A percentile compares a stretch with the other conserved stretches of the same genome.
These are phyloP conservation scores for Barnettozyma siamensis DNA, from an alignment of 805 yeast species.

Conservation along the genomic window DNA sequence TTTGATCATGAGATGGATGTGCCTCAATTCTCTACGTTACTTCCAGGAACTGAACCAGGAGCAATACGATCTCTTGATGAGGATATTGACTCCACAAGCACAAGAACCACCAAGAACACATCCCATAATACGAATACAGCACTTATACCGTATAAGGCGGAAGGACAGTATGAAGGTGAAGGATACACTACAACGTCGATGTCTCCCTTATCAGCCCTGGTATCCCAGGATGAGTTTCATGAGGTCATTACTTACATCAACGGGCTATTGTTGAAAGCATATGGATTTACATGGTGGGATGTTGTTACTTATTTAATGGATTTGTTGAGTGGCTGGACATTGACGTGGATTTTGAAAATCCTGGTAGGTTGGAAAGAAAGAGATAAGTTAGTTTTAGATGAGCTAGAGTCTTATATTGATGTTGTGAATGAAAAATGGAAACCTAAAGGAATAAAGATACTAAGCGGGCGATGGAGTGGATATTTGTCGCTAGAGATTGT, in stretches of 20 bases:
- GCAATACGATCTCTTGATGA: slow-evolving; percentile 34
- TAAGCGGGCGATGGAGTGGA: slow-evolving; percentile 49
- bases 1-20: slow-evolving; percentile 31
- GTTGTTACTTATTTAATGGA: slow-evolving; percentile 31
- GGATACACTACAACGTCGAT: slow-evolving; percentile 47
- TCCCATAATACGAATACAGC: not conserved
- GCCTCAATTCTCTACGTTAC: slow-evolving; percentile 49
- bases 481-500: slow-evolving; percentile 51
- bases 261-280: slow-evolving; percentile 32
- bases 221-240: slow-evolving; percentile 34
- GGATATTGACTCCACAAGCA: not conserved
- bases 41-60: slow-evolving; percentile 63
- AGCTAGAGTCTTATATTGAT: slow-evolving; percentile 39
- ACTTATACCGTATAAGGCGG: slow-evolving; percentile 16
- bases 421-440: slow-evolving; percentile 26
- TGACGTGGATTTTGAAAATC: no score
- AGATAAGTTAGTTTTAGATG: slow-evolving; percentile 22
- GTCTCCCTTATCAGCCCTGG: slow-evolving; percentile 41
- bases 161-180: slow-evolving; percentile 36
- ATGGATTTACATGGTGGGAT: slow-evolving; percentile 32
- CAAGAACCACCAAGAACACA: no score
- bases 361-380: not conserved
- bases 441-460: slow-evolving; percentile 30
- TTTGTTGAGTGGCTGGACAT: slow-evolving; percentile 19
- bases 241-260: slow-evolving; percentile 43